phyloP scores from a whole-genome alignment of 2,329 filamentous ascomycete genomes.

The Aspergillus sp. region DNA sequence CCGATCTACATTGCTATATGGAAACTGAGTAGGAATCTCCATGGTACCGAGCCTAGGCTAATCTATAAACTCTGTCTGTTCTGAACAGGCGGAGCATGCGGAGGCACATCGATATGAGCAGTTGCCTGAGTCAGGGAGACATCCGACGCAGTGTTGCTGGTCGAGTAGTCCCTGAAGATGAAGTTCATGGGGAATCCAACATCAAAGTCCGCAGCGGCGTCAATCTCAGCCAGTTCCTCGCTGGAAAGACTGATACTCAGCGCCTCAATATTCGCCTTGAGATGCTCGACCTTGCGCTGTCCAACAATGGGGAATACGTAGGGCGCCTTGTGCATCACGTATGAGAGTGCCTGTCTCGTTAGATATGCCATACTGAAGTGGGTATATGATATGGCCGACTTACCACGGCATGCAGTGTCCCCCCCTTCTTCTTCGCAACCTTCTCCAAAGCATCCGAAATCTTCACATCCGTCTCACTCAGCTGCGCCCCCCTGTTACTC shows the following conservation, averaged over 20 bases:
- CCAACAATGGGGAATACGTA: conserved; percentile 58
- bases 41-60: too few species aligned
- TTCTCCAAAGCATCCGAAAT: conserved; percentile 14
- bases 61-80: too few species aligned
- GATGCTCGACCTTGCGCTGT: conserved; percentile 53
- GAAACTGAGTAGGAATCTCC: too few species aligned
- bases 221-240: conserved; percentile 2
- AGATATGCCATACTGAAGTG: too few species aligned
- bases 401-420: conserved; percentile 10
- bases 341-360: conserved; percentile 43
- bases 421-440: conserved; percentile 6
- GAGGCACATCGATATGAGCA: too few species aligned
- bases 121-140: too few species aligned
- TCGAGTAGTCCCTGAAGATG: too few species aligned
- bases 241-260: conserved; percentile 40
- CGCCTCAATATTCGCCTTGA: conserved; percentile 57
- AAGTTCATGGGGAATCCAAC: background rate
- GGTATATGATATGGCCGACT: background rate
- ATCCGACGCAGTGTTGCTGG: too few species aligned
- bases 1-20: too few species aligned
- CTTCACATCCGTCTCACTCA: conserved; percentile 6
- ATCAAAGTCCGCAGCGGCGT: background rate
- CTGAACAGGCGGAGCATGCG: too few species aligned
- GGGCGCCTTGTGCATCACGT: conserved; percentile 53
- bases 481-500: background rate